Evolutionary conservation across 2,329 filamentous ascomycete species (phyloP), one percentile per base, ranked within the genome.

Genomic region (Ambrosiella beaveri): DNA sequence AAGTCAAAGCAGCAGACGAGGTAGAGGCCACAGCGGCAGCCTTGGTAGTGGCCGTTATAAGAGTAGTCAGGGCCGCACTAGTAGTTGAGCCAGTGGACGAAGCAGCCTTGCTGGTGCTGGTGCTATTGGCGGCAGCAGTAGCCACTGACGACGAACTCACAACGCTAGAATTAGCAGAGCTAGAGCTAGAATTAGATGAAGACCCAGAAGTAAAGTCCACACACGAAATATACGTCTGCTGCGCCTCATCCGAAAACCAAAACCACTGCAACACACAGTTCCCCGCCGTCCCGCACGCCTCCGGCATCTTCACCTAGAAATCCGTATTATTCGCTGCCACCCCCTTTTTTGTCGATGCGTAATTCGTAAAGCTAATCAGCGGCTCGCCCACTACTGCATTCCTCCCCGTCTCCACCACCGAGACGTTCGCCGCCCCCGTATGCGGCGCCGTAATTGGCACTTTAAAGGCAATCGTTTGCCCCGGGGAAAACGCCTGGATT

Each of bases 311-410:
- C 36, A 76, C 70, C 59, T 71, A 69, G 58, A 78, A 74, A 59
- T 65, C 64, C 11, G 68, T 71, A 66, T 74, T 74, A 67, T 74
- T 74, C 38, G 68, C 64, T 8, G 68, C 67, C 39, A 73, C 61
- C 37, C 63, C 64, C 11, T 66, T 53, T 59, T 69, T 64, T 64
- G 74, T 71, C 59, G 75, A 69, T 36, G 78, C 80, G 64, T 82
- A 83, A 63, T 69, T 69, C 63, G 73, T 71, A 67, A 77, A 83
- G 62, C 70, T 71, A 61, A 76, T 78, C 62, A 83, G 70, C 12
- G 75, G 73, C 53, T 67, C 60, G 39, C 77, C 78, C 35, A 83
- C 71, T 61, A 79, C 66, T 35, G 66, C 69, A 69, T 80, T 75
- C 62, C 72, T 73, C 41, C 70, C 68, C 9, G 74, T 76, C 64